Evolutionary conservation across 2,329 filamentous ascomycete species (phyloP).

Genomic region (Penicillium hordei): DNA sequence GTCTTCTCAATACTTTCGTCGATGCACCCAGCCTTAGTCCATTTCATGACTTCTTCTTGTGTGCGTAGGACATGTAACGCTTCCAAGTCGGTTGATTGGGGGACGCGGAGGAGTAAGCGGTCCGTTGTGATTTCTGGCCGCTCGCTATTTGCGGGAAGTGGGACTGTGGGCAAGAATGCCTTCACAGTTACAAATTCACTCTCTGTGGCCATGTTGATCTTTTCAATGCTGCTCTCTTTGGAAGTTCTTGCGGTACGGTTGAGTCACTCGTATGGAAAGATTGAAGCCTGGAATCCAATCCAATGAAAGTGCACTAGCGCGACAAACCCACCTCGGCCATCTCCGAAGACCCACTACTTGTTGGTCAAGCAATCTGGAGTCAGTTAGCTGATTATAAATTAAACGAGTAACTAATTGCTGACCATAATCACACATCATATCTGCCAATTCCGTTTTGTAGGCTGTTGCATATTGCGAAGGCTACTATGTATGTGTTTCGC

Average conservation of each 20-base stretch:
- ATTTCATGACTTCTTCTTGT: slow-evolving; percentile 16
- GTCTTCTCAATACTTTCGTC: slow-evolving; percentile 12
- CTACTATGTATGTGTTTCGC: no score
- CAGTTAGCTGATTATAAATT: no score
- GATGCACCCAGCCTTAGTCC: slow-evolving; percentile 10
- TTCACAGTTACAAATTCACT: slow-evolving; percentile 6
- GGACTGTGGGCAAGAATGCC: slow-evolving; percentile 11
- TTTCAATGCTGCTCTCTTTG: neutral
- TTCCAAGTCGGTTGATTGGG: slow-evolving; percentile 11
- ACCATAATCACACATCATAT: no score
- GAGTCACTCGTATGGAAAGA: neutral
- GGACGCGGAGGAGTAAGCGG: slow-evolving; percentile 10
- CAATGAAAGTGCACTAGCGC: neutral
- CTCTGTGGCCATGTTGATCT: neutral
- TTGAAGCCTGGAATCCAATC: neutral
- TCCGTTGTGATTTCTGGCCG: slow-evolving; percentile 10
- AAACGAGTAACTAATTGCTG: no score
- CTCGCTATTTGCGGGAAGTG: slow-evolving; percentile 10
- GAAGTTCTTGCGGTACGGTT: neutral
- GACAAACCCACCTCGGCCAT: neutral
- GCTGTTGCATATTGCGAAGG: no score
- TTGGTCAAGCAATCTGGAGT: neutral
- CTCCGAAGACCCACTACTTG: neutral
- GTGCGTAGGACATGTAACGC: slow-evolving; percentile 12
- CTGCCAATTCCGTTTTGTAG: no score